Percentiles rank a stretch among this genome's conserved stretches.
Evolutionary conservation across 2,329 filamentous ascomycete genomes (phyloP).

Genomic region (Coniochaeta hoffmannii): DNA sequence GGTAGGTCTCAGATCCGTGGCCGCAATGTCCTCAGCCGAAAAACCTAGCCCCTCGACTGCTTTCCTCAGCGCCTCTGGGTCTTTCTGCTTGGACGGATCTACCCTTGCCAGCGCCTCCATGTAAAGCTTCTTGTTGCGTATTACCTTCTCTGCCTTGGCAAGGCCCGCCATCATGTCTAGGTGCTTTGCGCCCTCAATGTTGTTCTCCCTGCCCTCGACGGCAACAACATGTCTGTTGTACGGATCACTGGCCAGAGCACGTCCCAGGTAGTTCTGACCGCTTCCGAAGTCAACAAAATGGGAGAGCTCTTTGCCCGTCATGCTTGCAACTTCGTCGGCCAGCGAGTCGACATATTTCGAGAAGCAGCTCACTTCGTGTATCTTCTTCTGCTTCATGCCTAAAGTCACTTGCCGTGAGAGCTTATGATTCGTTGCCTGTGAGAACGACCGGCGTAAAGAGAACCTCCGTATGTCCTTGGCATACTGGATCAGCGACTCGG

Average conservation of each 20-base stretch:
- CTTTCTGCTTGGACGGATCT: conserved; percentile 32
- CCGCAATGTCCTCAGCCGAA: conserved; percentile 18
- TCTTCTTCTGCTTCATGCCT: conserved; percentile 94
- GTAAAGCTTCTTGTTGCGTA: conserved; percentile 79
- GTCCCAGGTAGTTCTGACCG: conserved; percentile 91
- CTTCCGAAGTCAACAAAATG: conserved; percentile 95
- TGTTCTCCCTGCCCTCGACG: conserved; percentile 79
- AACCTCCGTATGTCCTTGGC: conserved; percentile 63
- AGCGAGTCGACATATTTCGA: conserved; percentile 70
- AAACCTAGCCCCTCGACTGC: conserved; percentile 21
- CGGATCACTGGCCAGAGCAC: conserved; percentile 75
- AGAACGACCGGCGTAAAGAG: conserved; percentile 57
- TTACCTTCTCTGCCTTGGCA: conserved; percentile 62
- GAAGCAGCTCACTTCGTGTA: conserved; percentile 88
- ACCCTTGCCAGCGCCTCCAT: conserved; percentile 40
- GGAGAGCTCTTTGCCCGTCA: conserved; percentile 56
- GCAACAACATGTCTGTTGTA: conserved; percentile 85
- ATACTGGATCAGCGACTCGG: conserved; percentile 60
- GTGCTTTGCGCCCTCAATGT: conserved; percentile 75
- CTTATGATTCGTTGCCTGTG: conserved; percentile 29
- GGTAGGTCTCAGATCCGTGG: conserved; percentile 42
- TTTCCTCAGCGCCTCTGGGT: conserved; percentile 29
- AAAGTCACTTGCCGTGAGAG: conserved; percentile 65
- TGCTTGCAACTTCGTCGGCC: conserved; percentile 48
- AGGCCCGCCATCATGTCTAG: conserved; percentile 80